Conservation (phyloP, 345 rosid species). For the Garcia nutans region DNA sequence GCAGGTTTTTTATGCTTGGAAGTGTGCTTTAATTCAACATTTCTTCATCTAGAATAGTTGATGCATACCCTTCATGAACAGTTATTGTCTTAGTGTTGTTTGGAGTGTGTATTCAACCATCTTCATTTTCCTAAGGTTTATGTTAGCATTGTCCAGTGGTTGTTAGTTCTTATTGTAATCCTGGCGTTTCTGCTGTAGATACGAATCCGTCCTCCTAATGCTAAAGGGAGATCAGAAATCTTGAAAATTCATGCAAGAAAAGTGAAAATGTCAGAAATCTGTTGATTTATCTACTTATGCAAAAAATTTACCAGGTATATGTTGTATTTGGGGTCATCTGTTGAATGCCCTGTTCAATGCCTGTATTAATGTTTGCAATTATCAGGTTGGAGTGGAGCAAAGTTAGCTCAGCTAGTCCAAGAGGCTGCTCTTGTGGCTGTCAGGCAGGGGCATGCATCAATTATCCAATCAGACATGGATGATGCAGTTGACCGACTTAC, state of each 20-base stretch:
- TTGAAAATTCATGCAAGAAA: slow-evolving; percentile 85
- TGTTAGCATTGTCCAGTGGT: not conserved
- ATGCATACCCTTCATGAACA: not conserved
- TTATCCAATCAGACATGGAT: slow-evolving; percentile 80
- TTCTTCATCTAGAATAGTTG: not conserved
- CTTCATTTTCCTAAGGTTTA: not conserved
- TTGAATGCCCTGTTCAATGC: slow-evolving; percentile 15
- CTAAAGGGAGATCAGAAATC: slow-evolving; percentile 78
- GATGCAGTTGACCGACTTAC: slow-evolving; percentile 94
- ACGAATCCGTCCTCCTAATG: slow-evolving; percentile 87
- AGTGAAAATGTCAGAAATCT: slow-evolving; percentile 92
- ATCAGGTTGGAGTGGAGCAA: slow-evolving; percentile 93
- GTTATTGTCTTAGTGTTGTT: not conserved
- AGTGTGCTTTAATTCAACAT: not conserved
- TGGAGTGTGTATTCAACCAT: not conserved
- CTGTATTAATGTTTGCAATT: slow-evolving; percentile 23
- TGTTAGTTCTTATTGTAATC: not conserved
- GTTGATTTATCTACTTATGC: slow-evolving; percentile 81
- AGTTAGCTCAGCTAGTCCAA: slow-evolving; percentile 82
- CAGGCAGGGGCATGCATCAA: slow-evolving; percentile 67
- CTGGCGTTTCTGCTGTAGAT: slow-evolving; percentile 46
- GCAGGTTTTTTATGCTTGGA: slow-evolving; percentile 4
- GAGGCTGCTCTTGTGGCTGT: slow-evolving; percentile 97
- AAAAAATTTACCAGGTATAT: slow-evolving; percentile 79
- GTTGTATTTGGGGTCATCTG: slow-evolving; percentile 11